Evolutionary conservation across 768 basidiomycete genomes (phyloP).

Genomic region (Tremella fuciformis): DNA sequence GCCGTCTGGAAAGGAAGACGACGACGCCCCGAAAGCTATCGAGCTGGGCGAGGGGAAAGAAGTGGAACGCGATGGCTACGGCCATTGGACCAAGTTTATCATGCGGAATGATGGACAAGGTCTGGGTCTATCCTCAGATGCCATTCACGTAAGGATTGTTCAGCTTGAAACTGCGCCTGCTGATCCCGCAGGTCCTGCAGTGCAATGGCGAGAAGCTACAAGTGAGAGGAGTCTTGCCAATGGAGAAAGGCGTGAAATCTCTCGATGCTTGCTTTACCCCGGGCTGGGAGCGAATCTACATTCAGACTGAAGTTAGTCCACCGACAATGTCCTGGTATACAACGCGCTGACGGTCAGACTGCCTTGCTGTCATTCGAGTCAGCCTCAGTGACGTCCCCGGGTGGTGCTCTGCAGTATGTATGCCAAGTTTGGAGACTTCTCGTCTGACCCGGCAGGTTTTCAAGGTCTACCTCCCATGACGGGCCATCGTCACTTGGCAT

Average conservation of each 20-base stretch:
- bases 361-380: too few relatives aligned
- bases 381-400: too few relatives aligned
- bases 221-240: constrained; percentile 19
- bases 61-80: constrained; percentile 35
- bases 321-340: too few relatives aligned
- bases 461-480: too few relatives aligned
- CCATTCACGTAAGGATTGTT: constrained; percentile 23
- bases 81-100: constrained; percentile 24
- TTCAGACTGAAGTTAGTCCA: constrained; percentile 15
- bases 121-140: constrained; percentile 18
- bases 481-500: too few relatives aligned
- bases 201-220: constrained; percentile 22
- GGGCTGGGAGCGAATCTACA: constrained; percentile 6
- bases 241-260: background rate
- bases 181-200: constrained; percentile 18
- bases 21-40: constrained; percentile 8
- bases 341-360: too few relatives aligned
- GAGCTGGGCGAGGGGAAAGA: constrained; percentile 38
- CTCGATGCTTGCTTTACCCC: constrained; percentile 3
- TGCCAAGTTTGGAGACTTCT: too few relatives aligned
- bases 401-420: too few relatives aligned
- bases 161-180: too few relatives aligned
- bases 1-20: constrained; percentile 8
- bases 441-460: too few relatives aligned
- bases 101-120: constrained; percentile 22